These are phyloP conservation scores for Globisporangium middletonii DNA, from an alignment of 352 stramenopile species.

Conservation along the genomic window DNA sequence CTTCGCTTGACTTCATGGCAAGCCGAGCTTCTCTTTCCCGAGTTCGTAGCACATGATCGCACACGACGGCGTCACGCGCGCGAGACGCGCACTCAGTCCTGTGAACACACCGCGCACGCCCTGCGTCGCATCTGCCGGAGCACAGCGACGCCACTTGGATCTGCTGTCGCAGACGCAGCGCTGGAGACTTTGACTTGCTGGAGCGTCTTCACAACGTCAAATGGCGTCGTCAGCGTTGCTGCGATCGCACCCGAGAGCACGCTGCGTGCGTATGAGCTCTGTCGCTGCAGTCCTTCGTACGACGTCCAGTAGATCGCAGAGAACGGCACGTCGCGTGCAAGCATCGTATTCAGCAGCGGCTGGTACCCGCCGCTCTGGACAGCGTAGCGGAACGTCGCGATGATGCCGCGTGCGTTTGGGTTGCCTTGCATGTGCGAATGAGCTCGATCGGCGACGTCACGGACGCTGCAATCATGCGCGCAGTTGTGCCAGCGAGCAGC, in stretches of 20 bases:
- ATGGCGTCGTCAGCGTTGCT: constrained; percentile 89
- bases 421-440: constrained; percentile 79
- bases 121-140: constrained; percentile 45
- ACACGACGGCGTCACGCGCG: constrained; percentile 67
- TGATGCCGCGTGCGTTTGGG: constrained; percentile 19
- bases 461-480: constrained; percentile 66
- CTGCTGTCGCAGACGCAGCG: constrained; percentile 18
- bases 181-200: constrained; percentile 56
- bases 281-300: constrained; percentile 77
- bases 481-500: constrained; percentile 56
- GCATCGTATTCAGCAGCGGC: constrained; percentile 85
- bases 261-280: constrained; percentile 38
- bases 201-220: constrained; percentile 95
- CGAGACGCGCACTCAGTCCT: constrained; percentile 54
- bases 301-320: constrained; percentile 93
- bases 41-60: constrained; percentile 88
- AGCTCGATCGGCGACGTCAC: constrained; percentile 87
- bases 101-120: constrained; percentile 53
- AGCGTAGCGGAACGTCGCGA: constrained; percentile 45
- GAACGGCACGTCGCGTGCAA: constrained; percentile 94
- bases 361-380: constrained; percentile 60
- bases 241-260: constrained; percentile 85
- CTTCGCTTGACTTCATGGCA: constrained; percentile 22
- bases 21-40: constrained; percentile 61
- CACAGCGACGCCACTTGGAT: constrained; percentile 29